Base-by-base conservation (phyloP, 345 rosid genomes). In the Brassica rapa region DNA sequence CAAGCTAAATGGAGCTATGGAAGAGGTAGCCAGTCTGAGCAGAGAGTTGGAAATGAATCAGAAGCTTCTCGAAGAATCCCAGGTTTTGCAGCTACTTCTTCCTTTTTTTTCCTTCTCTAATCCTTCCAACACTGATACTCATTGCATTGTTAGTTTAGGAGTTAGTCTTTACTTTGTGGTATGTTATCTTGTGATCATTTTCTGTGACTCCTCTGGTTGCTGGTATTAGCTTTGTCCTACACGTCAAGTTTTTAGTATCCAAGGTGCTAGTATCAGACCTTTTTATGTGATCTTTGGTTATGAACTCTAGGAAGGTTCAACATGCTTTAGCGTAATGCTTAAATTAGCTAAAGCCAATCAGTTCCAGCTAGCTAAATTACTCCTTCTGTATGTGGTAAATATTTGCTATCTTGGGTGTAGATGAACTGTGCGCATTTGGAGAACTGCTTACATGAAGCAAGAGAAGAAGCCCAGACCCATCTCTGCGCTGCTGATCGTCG, bases 381-480 rank as follows among this genome's bases (percentile, higher is more conserved):
- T 3, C 32, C 12, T 12, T 3, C 9, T 37, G 3, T 37, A 8
- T 37, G 74, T 60, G 80, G 29, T 76, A 49, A 24, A 2, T 46
- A n/a, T 70, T 62, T 5, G n/a, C 64, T 67, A 10, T 79, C 24
- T 74, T 74, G 82, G 37, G 6, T 80, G 84, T 87, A 95, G 98
- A 91, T 95, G 97, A 95, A 95, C 75, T 90, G 98, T 80, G 98
- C 92, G 39, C 98, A 90, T 88, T 83, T 95, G 80, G 99, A 93
- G 85, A 95, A 90, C 6, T 32, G 6, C 35, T 32, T 32, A 32
- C 35, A 32, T 32, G 35, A 32, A 32, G 35, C 35, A 32, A 32
- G 35, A 32, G 35, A 32, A 32, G 99, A 93, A 85, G 98, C 96
- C 51, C 98, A 95, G 77, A 93, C 97, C 70, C 89, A 91, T 85